Base-by-base conservation (phyloP, 2,329 filamentous ascomycete genomes). In the Gremmenia infestans region DNA sequence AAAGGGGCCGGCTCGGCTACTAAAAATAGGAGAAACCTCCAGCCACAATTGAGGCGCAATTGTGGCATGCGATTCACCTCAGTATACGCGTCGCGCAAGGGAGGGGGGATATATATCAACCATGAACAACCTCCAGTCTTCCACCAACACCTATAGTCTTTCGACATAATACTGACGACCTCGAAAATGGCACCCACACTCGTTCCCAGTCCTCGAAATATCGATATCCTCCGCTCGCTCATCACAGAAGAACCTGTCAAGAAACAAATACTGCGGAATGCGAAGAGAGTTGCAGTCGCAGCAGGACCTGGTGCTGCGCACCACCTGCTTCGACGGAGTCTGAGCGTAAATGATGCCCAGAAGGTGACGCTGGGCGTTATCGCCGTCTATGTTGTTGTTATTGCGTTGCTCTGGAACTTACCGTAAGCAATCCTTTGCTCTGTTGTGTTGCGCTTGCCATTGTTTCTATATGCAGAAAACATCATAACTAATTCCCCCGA, bases 371-470 rank as follows among this genome's bases (percentile, higher is more conserved):
- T 91, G 25, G 87, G 86, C 8, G 76, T 90, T 42, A 89, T 91
- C 63, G 86, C 72, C 8, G 85, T 78, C 37, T 91, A 91, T 71
- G 79, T 87, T 2, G 87, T 90, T 17, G 78, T 79, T 48, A 92
- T 92, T 61, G 87, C 87, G 4, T 76, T 92, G 43, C 75, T 92
- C 3, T 92, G 88, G 88, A 91, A 91, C 72, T 71, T 91, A 1
- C 88, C 88, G 28, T 32, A 32, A 32, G 28, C 28, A 32, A 32
- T 9, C 7, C 8, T 11, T 32, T 32, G 9, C 2, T 32, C 28
- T 32, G 28, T 32, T 11, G 8, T 32, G 9, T 32, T 32, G 9
- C 28, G 8, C 25, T 9, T 11, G 28, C 3, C 9, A 32, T 32
- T 32, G 3, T 11, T 32, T 28, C 25, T 32, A 32, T 11, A 32